phyloP scores from a whole-genome alignment of 106 monocot species.

The Apostasia shenzhenica region DNA sequence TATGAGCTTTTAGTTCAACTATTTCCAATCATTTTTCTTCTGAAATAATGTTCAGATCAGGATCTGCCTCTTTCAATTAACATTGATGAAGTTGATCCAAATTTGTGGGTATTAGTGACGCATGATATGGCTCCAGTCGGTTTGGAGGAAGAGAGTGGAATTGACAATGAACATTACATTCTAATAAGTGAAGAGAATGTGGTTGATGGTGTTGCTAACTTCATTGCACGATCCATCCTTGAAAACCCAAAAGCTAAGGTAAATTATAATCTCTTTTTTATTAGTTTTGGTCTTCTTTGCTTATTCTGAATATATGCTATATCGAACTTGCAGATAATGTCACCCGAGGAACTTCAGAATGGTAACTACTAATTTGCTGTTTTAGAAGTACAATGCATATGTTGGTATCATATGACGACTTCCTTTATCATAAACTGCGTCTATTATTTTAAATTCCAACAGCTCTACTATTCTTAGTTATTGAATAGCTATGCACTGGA shows the following conservation, averaged over 20 bases:
- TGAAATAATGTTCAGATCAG: slow-evolving; percentile 16
- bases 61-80: slow-evolving; percentile 25
- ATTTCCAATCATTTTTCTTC: neutral
- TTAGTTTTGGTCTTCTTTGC: slow-evolving; percentile 2
- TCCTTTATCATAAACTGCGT: neutral
- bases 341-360: slow-evolving; percentile 60
- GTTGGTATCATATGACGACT: neutral
- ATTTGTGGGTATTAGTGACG: slow-evolving; percentile 76
- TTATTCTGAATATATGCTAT: slow-evolving; percentile 16
- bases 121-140: slow-evolving; percentile 33
- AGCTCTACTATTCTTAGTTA: neutral
- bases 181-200: slow-evolving; percentile 74
- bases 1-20: neutral
- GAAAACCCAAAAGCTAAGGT: slow-evolving; percentile 92
- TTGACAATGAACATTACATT: slow-evolving; percentile 81
- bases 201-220: slow-evolving; percentile 83
- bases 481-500: too few relatives aligned
- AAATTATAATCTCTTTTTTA: slow-evolving; percentile 2
- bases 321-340: slow-evolving; percentile 37
- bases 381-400: neutral
- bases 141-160: slow-evolving; percentile 69
- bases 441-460: neutral
- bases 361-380: slow-evolving; percentile 27
- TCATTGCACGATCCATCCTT: slow-evolving; percentile 79
- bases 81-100: slow-evolving; percentile 35